Percentiles rank a stretch among this genome's conserved stretches.
These are phyloP conservation scores for Tolypocladium endophyticum DNA, from an alignment of 2,329 filamentous ascomycete genomes.

Conservation along the genomic window DNA sequence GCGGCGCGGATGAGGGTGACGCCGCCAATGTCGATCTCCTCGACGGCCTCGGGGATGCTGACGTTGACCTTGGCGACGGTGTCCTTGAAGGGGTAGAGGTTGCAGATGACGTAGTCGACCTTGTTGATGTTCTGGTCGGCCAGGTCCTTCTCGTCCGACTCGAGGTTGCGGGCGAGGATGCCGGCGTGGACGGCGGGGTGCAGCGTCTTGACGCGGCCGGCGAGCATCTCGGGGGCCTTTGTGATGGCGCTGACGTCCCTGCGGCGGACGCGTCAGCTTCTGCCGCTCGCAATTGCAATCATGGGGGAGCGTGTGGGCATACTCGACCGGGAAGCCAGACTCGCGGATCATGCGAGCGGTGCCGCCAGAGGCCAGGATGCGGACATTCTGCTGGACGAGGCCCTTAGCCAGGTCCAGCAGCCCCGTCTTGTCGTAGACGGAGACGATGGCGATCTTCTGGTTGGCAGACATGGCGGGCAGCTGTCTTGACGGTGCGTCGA, in stretches of 20 bases:
- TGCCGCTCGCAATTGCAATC: not conserved
- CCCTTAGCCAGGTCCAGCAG: slow-evolving; percentile 87
- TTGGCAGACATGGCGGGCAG: slow-evolving; percentile 23
- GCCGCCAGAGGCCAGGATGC: slow-evolving; percentile 87
- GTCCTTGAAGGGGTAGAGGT: slow-evolving; percentile 98
- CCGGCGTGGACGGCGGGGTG: slow-evolving; percentile 86
- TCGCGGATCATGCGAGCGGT: slow-evolving; percentile 96
- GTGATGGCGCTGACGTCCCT: slow-evolving; percentile 98
- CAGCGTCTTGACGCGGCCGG: slow-evolving; percentile 77
- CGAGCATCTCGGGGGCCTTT: slow-evolving; percentile 92
- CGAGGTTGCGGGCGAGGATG: slow-evolving; percentile 88
- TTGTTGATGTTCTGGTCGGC: slow-evolving; percentile 91
- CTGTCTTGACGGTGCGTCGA: not conserved
- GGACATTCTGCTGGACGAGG: slow-evolving; percentile 78
- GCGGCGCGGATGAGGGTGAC: slow-evolving; percentile 93
- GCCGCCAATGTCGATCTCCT: slow-evolving; percentile 97
- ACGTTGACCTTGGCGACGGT: slow-evolving; percentile 96
- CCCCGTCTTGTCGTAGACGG: slow-evolving; percentile 97
- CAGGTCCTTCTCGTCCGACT: slow-evolving; percentile 92
- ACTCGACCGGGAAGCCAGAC: slow-evolving; percentile 91
- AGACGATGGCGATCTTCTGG: slow-evolving; percentile 75
- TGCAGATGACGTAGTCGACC: slow-evolving; percentile 94
- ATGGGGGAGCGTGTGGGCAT: slow-evolving; percentile 25
- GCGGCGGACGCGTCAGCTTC: not conserved
- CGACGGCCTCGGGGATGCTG: slow-evolving; percentile 90